Conservation (phyloP, 352 stramenopile genomes). For the Pythium rhizo-oryzae region DNA sequence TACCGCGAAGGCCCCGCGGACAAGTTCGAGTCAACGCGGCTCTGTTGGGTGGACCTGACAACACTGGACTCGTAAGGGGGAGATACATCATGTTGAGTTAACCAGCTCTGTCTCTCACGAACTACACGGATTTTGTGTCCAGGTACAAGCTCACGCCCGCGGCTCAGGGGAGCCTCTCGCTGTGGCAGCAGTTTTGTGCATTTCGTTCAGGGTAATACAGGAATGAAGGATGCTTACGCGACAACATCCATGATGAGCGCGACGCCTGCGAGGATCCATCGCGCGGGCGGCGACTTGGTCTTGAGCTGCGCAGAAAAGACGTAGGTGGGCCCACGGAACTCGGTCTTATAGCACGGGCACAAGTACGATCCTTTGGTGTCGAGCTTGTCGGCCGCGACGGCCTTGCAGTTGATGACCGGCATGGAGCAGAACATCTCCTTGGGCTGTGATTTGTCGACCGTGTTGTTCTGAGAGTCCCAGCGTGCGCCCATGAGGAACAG, state of each 20-base stretch:
- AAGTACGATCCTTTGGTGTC: slow-evolving; percentile 95
- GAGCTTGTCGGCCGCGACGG: slow-evolving; percentile 94
- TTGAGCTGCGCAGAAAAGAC: slow-evolving; percentile 98
- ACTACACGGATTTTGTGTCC: no score
- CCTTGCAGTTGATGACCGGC: slow-evolving; percentile 98
- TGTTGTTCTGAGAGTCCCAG: slow-evolving; percentile 92
- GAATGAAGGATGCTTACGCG: background rate
- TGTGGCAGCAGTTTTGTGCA: slow-evolving; percentile 26
- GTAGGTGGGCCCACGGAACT: slow-evolving; percentile 95
- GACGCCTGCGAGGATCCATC: slow-evolving; percentile 96
- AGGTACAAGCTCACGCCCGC: slow-evolving; percentile 24
- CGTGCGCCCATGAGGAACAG: slow-evolving; percentile 95
- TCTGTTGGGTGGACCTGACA: slow-evolving; percentile 43
- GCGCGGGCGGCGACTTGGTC: slow-evolving; percentile 93
- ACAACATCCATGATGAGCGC: slow-evolving; percentile 96
- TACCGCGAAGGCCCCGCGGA: slow-evolving; percentile 30
- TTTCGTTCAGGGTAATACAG: slow-evolving; percentile 7
- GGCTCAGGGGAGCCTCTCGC: slow-evolving; percentile 26
- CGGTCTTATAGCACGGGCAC: slow-evolving; percentile 98
- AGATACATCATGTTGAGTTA: background rate
- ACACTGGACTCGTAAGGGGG: slow-evolving; percentile 6
- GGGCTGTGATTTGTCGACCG: slow-evolving; percentile 94
- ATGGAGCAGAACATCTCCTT: slow-evolving; percentile 99
- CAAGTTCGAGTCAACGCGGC: slow-evolving; percentile 43
- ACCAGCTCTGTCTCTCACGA: background rate